phyloP scores from a whole-genome alignment of 345 rosid genomes.

The Gossypium turneri region DNA sequence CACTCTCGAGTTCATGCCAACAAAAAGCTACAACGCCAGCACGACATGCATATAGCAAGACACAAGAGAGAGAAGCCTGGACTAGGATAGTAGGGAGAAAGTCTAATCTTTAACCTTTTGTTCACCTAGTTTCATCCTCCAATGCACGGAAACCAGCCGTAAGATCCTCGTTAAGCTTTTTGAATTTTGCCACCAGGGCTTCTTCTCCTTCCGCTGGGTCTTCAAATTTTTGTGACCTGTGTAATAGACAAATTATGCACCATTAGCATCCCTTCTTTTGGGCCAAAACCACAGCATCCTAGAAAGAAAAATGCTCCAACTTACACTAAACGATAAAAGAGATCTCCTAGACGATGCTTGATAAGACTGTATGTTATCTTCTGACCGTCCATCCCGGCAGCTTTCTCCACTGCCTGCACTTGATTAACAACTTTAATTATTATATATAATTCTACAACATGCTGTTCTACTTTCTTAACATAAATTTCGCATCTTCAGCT shows the following conservation, averaged over 20 bases:
- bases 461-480: neutral
- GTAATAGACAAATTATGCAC: constrained; percentile 13
- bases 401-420: constrained; percentile 91
- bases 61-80: constrained; percentile 9
- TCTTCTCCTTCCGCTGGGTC: constrained; percentile 99
- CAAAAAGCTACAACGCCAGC: constrained; percentile 18
- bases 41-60: constrained; percentile 15
- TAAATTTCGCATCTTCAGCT: neutral
- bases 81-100: neutral
- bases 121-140: constrained; percentile 93
- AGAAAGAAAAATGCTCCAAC: constrained; percentile 13
- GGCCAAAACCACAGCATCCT: neutral
- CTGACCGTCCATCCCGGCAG: constrained; percentile 98
- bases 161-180: constrained; percentile 81
- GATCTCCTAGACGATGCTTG: constrained; percentile 97
- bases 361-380: constrained; percentile 85
- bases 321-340: constrained; percentile 92
- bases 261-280: neutral
- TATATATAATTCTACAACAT: neutral
- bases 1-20: constrained; percentile 14
- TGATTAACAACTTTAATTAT: neutral
- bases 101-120: neutral
- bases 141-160: constrained; percentile 90
- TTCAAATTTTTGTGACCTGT: constrained; percentile 96
- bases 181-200: constrained; percentile 76